Conservation (phyloP, 2,329 filamentous ascomycete species). For the Fusarium bulbicola region DNA sequence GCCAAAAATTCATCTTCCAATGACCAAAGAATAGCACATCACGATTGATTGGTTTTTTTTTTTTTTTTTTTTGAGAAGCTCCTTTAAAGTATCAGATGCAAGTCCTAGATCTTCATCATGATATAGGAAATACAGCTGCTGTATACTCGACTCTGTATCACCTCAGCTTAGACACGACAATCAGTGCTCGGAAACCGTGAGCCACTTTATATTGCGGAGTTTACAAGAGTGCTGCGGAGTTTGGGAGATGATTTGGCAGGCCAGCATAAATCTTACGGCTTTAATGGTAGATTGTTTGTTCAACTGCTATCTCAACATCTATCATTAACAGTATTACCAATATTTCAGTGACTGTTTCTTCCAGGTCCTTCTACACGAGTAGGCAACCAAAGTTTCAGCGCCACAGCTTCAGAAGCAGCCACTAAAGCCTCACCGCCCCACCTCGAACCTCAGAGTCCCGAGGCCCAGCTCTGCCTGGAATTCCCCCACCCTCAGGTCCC, state of each 20-base stretch:
- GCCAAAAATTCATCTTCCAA: not conserved
- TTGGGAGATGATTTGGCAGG: not conserved
- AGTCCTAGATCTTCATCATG: not conserved
- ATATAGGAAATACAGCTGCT: not conserved
- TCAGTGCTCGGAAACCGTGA: not conserved
- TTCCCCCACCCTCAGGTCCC: conserved; percentile 31
- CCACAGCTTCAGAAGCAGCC: conserved; percentile 30
- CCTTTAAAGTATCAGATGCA: not conserved
- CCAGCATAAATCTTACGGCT: not conserved
- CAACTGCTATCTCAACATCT: not conserved
- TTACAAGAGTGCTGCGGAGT: conserved; percentile 23
- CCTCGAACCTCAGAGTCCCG: not conserved
- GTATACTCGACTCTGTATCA: not conserved
- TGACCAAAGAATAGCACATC: not conserved
- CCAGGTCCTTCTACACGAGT: conserved; percentile 20
- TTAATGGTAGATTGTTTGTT: not conserved
- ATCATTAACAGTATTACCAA: not conserved
- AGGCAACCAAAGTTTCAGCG: conserved; percentile 20
- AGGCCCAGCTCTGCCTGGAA: conserved; percentile 7
- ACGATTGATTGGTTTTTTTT: not conserved
- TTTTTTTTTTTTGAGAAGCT: not conserved
- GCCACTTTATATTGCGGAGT: conserved; percentile 25
- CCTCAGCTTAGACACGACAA: not conserved
- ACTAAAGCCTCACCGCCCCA: conserved; percentile 42
- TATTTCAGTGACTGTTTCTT: conserved; percentile 1